A percentile compares a stretch with the other conserved stretches of the same genome.
Conservation (phyloP, 345 rosid species). For the Salix koriyanagi region DNA sequence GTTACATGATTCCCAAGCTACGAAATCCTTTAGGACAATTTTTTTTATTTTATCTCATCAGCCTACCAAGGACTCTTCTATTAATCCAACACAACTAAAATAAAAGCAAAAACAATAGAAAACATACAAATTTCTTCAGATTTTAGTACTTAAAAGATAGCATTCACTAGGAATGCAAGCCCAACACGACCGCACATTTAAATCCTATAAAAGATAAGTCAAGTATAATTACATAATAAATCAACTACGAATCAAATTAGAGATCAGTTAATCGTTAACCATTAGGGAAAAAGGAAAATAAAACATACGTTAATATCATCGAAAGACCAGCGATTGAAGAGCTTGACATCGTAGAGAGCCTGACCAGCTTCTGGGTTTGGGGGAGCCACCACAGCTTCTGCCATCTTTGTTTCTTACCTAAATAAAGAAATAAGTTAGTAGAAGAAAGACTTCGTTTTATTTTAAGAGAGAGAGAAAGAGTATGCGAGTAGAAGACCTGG, state of each 20-base stretch:
- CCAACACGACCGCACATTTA: background rate
- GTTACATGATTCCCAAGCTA: background rate
- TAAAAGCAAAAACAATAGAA: background rate
- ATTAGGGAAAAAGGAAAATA: background rate
- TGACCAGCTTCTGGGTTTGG: background rate
- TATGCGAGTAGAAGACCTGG: background rate
- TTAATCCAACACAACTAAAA: background rate
- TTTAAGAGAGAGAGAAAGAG: background rate
- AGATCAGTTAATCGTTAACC: background rate
- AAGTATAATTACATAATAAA: background rate
- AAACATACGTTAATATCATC: slow-evolving; percentile 60
- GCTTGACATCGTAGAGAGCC: slow-evolving; percentile 50
- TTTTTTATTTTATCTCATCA: background rate
- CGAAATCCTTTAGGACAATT: background rate
- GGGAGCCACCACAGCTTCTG: background rate
- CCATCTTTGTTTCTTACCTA: slow-evolving; percentile 14
- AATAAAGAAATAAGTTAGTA: background rate
- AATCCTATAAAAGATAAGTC: background rate
- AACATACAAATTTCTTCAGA: background rate
- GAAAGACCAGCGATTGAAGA: slow-evolving; percentile 81
- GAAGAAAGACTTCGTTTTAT: background rate
- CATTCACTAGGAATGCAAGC: background rate
- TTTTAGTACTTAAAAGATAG: background rate
- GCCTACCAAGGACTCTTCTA: background rate
- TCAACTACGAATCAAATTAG: background rate